Evolutionary conservation across 2,329 filamentous ascomycete genomes (phyloP).

Genomic region (Fusarium veterinarium): DNA sequence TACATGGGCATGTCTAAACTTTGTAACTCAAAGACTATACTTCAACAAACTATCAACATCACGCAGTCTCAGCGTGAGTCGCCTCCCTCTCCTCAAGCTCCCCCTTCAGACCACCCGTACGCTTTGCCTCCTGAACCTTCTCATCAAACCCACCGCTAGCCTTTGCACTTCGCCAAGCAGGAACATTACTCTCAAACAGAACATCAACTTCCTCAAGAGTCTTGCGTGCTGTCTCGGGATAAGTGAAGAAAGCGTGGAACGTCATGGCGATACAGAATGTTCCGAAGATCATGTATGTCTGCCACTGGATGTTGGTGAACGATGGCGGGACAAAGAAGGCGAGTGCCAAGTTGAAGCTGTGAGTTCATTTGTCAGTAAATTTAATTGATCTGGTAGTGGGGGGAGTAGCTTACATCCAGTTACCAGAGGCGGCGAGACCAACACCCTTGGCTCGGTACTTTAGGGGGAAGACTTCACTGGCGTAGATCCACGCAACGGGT

Average conservation of each 20-base stretch:
- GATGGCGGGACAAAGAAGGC: slow-evolving; percentile 54
- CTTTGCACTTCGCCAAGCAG: slow-evolving; percentile 39
- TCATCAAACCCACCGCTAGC: slow-evolving; percentile 20
- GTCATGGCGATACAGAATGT: slow-evolving; percentile 57
- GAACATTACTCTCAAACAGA: slow-evolving; percentile 37
- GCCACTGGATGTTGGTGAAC: slow-evolving; percentile 59
- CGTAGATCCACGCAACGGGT: slow-evolving; percentile 67
- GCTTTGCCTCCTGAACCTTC: slow-evolving; percentile 37
- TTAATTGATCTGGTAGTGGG: rapidly evolving
- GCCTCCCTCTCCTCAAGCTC: slow-evolving; percentile 27
- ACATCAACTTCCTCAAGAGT: slow-evolving; percentile 41
- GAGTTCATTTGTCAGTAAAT: not conserved
- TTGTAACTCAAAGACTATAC: not conserved
- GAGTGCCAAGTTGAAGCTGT: slow-evolving; percentile 54
- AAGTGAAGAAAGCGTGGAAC: slow-evolving; percentile 62
- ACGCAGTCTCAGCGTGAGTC: slow-evolving; percentile 37
- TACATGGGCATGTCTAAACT: not conserved
- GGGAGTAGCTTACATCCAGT: slow-evolving; percentile 50
- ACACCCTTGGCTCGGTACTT: slow-evolving; percentile 65
- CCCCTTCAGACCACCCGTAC: slow-evolving; percentile 32
- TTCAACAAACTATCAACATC: not conserved
- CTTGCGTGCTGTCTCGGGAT: slow-evolving; percentile 63
- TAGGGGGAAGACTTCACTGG: slow-evolving; percentile 65
- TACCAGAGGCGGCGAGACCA: slow-evolving; percentile 60
- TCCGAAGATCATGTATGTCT: slow-evolving; percentile 59